Percentiles rank a stretch among this genome's conserved stretches.
phyloP scores from a whole-genome alignment of 2,329 filamentous ascomycete species.

The Botrytis pseudocinerea region DNA sequence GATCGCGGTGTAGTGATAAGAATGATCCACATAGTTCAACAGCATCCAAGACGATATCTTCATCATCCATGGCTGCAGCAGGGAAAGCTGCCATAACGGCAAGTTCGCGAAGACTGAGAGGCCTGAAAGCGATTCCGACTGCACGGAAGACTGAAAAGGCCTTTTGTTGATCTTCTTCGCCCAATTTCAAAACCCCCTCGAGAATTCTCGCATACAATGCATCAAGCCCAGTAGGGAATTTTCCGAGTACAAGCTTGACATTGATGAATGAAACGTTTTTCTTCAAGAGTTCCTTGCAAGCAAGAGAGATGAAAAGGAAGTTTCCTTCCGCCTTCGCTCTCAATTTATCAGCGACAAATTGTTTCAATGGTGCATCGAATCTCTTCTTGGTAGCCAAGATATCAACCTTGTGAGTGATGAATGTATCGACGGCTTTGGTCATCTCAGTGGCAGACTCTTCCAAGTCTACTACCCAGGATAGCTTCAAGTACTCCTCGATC shows the following conservation, averaged over 20 bases:
- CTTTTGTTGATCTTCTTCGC: slow-evolving; percentile 21
- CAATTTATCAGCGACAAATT: slow-evolving; percentile 21
- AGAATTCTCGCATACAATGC: slow-evolving; percentile 21
- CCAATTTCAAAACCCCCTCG: slow-evolving; percentile 14
- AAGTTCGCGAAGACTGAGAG: slow-evolving; percentile 22
- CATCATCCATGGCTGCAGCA: slow-evolving; percentile 14
- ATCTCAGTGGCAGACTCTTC: slow-evolving; percentile 15
- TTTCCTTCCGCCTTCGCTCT: slow-evolving; percentile 18
- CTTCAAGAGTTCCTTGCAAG: slow-evolving; percentile 23
- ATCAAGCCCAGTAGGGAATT: slow-evolving; percentile 20
- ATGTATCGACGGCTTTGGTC: slow-evolving; percentile 9
- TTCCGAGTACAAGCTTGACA: slow-evolving; percentile 20
- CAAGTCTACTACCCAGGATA: slow-evolving; percentile 18
- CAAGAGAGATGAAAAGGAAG: slow-evolving; percentile 21
- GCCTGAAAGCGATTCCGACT: slow-evolving; percentile 22
- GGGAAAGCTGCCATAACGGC: slow-evolving; percentile 24
- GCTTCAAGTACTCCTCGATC: slow-evolving; percentile 22
- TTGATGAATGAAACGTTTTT: slow-evolving; percentile 22
- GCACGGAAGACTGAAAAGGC: slow-evolving; percentile 22
- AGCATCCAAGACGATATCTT: slow-evolving; percentile 17
- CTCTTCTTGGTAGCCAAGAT: slow-evolving; percentile 17
- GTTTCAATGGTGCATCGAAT: slow-evolving; percentile 20
- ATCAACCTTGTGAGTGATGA: slow-evolving; percentile 19
- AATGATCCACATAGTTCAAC: slow-evolving; percentile 22
- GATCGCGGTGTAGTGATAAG: slow-evolving; percentile 19